These are phyloP conservation scores for Penicillium alfredii DNA, from an alignment of 495 filamentous ascomycete species.

Conservation along the genomic window DNA sequence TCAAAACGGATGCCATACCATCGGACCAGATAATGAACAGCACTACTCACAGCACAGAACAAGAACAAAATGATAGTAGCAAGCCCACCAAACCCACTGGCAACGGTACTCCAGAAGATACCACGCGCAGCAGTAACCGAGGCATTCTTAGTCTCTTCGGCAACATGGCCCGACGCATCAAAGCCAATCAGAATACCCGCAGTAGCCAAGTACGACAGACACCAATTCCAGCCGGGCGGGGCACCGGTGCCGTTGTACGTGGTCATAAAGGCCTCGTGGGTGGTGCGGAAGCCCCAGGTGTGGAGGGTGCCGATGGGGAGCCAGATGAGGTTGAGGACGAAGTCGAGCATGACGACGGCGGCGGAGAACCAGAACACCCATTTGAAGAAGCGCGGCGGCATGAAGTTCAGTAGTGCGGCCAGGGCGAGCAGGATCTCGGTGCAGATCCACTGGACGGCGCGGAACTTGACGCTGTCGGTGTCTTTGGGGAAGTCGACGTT, in stretches of 20 bases:
- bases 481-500: constrained; percentile 45
- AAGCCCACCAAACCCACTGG: constrained; percentile 44
- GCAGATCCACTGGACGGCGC: constrained; percentile 51
- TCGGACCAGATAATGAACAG: background rate
- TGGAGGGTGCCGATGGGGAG: constrained; percentile 48
- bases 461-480: constrained; percentile 43
- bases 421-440: constrained; percentile 45
- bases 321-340: constrained; percentile 52
- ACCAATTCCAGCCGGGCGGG: constrained; percentile 53
- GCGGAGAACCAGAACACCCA: constrained; percentile 46
- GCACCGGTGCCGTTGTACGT: constrained; percentile 54
- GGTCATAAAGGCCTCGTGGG: constrained; percentile 51
- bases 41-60: constrained; percentile 46
- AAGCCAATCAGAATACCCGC: constrained; percentile 55
- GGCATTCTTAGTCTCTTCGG: constrained; percentile 54
- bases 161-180: constrained; percentile 51
- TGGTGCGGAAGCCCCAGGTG: constrained; percentile 50
- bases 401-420: constrained; percentile 39
- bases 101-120: constrained; percentile 52
- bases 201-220: constrained; percentile 52
- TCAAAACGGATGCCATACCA: too few relatives aligned
- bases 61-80: constrained; percentile 50
- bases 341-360: constrained; percentile 46
- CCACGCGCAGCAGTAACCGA: constrained; percentile 47
- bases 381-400: constrained; percentile 40